phyloP scores from a whole-genome alignment of 129 eudicot genomes.

The Flaveria ramosissima region DNA sequence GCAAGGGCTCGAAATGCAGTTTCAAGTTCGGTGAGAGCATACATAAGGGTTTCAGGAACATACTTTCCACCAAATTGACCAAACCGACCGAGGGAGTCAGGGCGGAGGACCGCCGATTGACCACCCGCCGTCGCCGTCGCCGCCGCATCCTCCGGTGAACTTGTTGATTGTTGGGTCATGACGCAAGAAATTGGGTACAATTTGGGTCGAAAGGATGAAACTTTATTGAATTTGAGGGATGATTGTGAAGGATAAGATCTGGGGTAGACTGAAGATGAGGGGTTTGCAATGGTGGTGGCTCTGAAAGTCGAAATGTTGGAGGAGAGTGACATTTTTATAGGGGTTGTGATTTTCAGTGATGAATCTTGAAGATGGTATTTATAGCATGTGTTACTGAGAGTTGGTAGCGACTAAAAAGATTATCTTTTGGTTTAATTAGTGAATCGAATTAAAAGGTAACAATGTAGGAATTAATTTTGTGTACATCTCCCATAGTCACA shows the following conservation, averaged over 20 bases:
- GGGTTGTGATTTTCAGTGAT: not conserved
- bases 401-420: not conserved
- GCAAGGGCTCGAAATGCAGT: conserved; percentile 63
- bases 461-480: not conserved
- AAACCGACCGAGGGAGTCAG: conserved; percentile 80
- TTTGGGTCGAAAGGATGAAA: not conserved
- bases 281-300: not conserved
- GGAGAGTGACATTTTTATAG: conserved; percentile 3
- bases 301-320: not conserved
- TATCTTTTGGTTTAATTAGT: not conserved
- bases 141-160: not conserved
- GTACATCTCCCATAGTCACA: not conserved
- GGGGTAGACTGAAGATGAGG: not conserved
- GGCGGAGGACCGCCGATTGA: conserved; percentile 42
- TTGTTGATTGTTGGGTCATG: conserved; percentile 15
- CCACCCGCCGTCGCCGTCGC: not conserved
- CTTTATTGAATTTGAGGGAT: conserved; percentile 7
- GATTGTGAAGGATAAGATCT: conserved; percentile 8
- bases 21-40: conserved; percentile 75
- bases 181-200: not conserved
- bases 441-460: conserved; percentile 8
- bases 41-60: conserved; percentile 89
- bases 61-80: conserved; percentile 90
- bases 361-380: not conserved
- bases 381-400: not conserved